These are phyloP conservation scores for Pythium pectinolyticum DNA, from an alignment of 352 stramenopile genomes.

Conservation along the genomic window DNA sequence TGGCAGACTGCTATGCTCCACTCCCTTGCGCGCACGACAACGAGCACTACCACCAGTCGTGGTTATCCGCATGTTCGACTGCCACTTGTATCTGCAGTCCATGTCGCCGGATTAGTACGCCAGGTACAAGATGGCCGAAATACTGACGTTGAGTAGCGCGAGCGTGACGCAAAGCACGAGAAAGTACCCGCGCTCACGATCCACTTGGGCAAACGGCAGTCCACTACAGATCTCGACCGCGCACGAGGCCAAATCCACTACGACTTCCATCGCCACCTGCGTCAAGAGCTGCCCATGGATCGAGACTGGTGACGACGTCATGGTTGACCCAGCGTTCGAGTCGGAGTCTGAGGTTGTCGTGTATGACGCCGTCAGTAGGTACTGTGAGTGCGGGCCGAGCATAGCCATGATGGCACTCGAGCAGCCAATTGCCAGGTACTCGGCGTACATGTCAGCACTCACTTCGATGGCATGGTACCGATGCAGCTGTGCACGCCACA, in stretches of 20 bases:
- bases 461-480: conserved; percentile 18
- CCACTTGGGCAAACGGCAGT: neutral
- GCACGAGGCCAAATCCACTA: conserved; percentile 32
- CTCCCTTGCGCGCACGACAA: too few species aligned
- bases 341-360: too few species aligned
- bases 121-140: conserved; percentile 39
- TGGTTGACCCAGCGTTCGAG: too few species aligned
- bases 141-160: conserved; percentile 38
- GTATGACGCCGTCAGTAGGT: too few species aligned
- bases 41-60: neutral
- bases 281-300: neutral
- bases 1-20: too few species aligned
- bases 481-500: conserved; percentile 10
- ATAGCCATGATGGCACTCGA: conserved; percentile 34
- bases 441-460: conserved; percentile 38
- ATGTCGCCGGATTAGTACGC: too few species aligned
- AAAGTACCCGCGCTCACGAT: conserved; percentile 28
- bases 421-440: conserved; percentile 49
- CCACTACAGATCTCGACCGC: conserved; percentile 34
- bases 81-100: too few species aligned
- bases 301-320: neutral
- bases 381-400: conserved; percentile 38
- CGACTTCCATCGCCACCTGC: conserved; percentile 7
- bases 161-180: conserved; percentile 34
- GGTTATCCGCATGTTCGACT: too few species aligned